Evolutionary conservation across 441 rosid species (phyloP), one percentile per base, ranked within the genome.

Genomic region (Erysimum pusillum): DNA sequence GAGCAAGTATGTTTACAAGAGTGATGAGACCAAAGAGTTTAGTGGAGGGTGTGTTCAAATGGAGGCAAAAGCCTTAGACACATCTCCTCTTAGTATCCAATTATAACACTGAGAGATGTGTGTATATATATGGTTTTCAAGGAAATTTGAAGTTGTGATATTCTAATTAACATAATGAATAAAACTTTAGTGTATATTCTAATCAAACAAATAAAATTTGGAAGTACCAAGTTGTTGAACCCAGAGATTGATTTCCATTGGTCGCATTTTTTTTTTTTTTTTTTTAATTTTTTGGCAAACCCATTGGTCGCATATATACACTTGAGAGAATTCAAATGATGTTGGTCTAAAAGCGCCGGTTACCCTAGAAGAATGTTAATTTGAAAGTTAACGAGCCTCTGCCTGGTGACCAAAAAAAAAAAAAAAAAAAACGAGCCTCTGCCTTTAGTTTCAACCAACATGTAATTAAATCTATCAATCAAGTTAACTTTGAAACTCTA

Each of bases 1-100:
- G 1, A 84, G 81, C 60, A 81, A 83, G 76, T 89, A 85, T 56
- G 76, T 85, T 49, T 93, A 93, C 85, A 93, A 89, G 84, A 80
- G 74, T 74, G 98, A 91, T 80, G 82, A 68, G 36, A 76, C 62
- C 71, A 78, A 73, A 7, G 84, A 80, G 56, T 54, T 74, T 56
- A 81, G 68, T 69, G 84, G 85, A 60, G 85, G 69, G 25, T 76
- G 80, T 74, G 81, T 69, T 78, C 75, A 83, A 76, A 69, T 85
- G 77, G 95, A 90, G 49, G 79, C 63, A 39, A 90, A 75, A 78
- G 64, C 81, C 75, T 62, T 88, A 70, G 92, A 90, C 51, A 83
- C 85, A 63, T 76, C 90, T 69, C 86, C 87, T 52, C 80, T 85
- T 67, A 87, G 83, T 44, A 73, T 73, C 65, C 68, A 67, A 73